Evolutionary conservation across 805 yeast genomes (phyloP).

Genomic region (Yarrowia divulgata): DNA sequence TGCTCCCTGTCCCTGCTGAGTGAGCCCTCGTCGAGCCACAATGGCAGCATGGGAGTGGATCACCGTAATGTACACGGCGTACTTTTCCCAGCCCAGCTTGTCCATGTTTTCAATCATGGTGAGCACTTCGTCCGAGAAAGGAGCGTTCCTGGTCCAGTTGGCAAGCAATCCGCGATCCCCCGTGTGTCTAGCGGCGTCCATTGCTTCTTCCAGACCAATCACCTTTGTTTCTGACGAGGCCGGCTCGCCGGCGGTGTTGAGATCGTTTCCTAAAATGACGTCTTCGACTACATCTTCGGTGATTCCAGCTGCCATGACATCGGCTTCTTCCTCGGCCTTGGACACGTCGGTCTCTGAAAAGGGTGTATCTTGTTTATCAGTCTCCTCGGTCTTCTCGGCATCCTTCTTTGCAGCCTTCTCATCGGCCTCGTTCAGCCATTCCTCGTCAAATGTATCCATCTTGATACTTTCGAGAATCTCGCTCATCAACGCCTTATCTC

Average conservation of each 20-base stretch:
- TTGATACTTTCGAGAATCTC: conserved; percentile 34
- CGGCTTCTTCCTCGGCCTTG: conserved; percentile 9
- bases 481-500: conserved; percentile 20
- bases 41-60: conserved; percentile 88
- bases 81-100: conserved; percentile 73
- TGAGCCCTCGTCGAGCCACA: conserved; percentile 62
- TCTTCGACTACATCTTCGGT: conserved; percentile 7
- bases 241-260: conserved; percentile 9
- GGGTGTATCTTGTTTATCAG: neutral
- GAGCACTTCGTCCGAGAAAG: conserved; percentile 51
- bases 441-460: conserved; percentile 27
- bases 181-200: conserved; percentile 23
- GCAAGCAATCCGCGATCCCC: conserved; percentile 1
- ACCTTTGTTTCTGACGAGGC: conserved; percentile 1
- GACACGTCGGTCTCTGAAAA: neutral
- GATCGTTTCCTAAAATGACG: conserved; percentile 17
- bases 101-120: conserved; percentile 64
- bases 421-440: conserved; percentile 17
- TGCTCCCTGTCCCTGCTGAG: conserved; percentile 46
- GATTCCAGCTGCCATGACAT: conserved; percentile 16
- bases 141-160: conserved; percentile 40
- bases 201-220: conserved; percentile 8
- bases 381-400: neutral
- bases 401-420: neutral
- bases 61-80: conserved; percentile 73